Evolutionary conservation across 768 basidiomycete genomes (phyloP).

Genomic region (Tricholoma sp.): DNA sequence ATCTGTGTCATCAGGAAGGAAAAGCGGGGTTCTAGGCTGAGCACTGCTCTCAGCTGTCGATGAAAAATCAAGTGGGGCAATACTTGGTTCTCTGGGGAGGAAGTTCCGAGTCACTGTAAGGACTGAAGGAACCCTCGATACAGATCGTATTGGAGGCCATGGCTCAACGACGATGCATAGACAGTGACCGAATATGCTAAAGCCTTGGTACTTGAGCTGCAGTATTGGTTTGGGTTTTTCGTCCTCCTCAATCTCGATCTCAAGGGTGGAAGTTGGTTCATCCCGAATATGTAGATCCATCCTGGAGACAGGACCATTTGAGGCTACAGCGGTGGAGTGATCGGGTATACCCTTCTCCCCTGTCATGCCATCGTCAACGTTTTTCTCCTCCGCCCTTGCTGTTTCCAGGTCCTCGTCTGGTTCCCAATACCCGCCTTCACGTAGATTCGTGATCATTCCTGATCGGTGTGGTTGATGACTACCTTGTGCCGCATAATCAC

Average conservation of each 20-base stretch:
- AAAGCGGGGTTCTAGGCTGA: constrained; percentile 59
- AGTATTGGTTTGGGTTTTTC: constrained; percentile 73
- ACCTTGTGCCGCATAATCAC: constrained; percentile 5
- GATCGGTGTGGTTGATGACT: constrained; percentile 1
- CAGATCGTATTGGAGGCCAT: constrained; percentile 50
- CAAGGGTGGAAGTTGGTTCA: constrained; percentile 17
- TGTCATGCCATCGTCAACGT: constrained; percentile 18
- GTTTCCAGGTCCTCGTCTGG: constrained; percentile 14
- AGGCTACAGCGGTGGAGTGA: not conserved
- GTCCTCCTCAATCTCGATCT: constrained; percentile 55
- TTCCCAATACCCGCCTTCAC: constrained; percentile 1
- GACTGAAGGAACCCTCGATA: constrained; percentile 24
- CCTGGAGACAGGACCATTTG: not conserved
- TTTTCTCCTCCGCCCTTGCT: constrained; percentile 18
- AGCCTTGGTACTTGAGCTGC: constrained; percentile 64
- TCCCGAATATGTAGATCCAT: constrained; percentile 6
- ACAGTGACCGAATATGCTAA: constrained; percentile 65
- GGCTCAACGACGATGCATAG: constrained; percentile 83
- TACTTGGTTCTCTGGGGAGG: constrained; percentile 23
- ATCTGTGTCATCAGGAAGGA: constrained; percentile 57
- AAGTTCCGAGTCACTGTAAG: not conserved
- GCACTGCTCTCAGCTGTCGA: constrained; percentile 13
- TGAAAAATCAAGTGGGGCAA: constrained; percentile 28
- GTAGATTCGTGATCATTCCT: constrained; percentile 1
- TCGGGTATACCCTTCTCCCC: not conserved